These are phyloP conservation scores for Pseudocercospora fijiensis DNA, from an alignment of 2,329 filamentous ascomycete species.

Conservation along the genomic window DNA sequence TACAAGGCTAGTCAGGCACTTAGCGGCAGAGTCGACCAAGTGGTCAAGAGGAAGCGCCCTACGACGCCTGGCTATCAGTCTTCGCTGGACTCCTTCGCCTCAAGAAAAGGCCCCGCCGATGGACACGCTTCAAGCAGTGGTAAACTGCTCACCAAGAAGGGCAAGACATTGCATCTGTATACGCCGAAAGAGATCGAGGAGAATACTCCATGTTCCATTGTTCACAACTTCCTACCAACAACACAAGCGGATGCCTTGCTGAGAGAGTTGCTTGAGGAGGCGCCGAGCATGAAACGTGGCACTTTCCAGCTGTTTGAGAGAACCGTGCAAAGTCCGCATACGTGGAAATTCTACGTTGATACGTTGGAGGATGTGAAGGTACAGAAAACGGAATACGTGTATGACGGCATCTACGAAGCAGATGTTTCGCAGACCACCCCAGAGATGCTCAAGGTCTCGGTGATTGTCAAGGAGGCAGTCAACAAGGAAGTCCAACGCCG, in stretches of 20 bases:
- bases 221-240: conserved; percentile 81
- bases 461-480: conserved; percentile 69
- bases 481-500: conserved; percentile 73
- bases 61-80: conserved; percentile 45
- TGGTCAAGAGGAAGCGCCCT: conserved; percentile 39
- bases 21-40: conserved; percentile 19
- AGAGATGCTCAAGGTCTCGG: conserved; percentile 67
- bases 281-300: conserved; percentile 66
- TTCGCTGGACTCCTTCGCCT: conserved; percentile 37
- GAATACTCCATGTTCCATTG: conserved; percentile 85
- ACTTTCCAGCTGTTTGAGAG: conserved; percentile 87
- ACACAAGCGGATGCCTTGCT: conserved; percentile 73
- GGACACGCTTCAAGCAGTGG: not conserved
- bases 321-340: conserved; percentile 81
- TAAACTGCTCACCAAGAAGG: conserved; percentile 65
- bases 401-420: conserved; percentile 73
- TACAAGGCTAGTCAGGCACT: conserved; percentile 62
- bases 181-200: conserved; percentile 75
- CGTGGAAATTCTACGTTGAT: conserved; percentile 78
- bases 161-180: conserved; percentile 80
- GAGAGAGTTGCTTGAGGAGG: conserved; percentile 71
- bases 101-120: not conserved
- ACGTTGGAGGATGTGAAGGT: conserved; percentile 65
- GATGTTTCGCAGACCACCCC: conserved; percentile 74
- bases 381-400: conserved; percentile 78